Evolutionary conservation across 805 yeast genomes (phyloP).

Genomic region (Candida mattraensis): DNA sequence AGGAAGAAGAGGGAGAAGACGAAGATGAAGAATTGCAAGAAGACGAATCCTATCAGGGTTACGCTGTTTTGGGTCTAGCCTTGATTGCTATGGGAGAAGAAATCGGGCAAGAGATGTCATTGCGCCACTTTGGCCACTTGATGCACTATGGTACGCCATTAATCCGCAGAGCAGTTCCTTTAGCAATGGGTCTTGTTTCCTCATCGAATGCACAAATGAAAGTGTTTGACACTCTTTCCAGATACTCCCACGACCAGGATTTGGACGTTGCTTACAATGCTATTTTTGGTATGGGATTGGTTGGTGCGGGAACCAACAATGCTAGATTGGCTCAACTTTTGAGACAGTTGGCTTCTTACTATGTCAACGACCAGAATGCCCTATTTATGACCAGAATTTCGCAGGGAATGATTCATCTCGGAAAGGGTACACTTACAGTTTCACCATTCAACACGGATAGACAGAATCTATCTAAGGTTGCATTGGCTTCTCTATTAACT

Average conservation of each 20-base stretch:
- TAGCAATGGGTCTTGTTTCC: slow-evolving; percentile 96
- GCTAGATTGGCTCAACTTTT: slow-evolving; percentile 95
- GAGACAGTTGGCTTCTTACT: slow-evolving; percentile 92
- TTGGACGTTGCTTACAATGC: slow-evolving; percentile 93
- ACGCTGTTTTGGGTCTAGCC: slow-evolving; percentile 93
- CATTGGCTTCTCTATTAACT: slow-evolving; percentile 86
- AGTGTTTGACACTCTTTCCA: slow-evolving; percentile 91
- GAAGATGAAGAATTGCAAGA: slow-evolving; percentile 37
- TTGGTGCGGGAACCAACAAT: slow-evolving; percentile 98
- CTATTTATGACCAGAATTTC: slow-evolving; percentile 91
- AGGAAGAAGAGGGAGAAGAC: slow-evolving; percentile 32
- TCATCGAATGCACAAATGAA: slow-evolving; percentile 95
- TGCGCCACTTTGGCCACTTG: slow-evolving; percentile 95
- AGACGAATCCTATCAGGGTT: slow-evolving; percentile 70
- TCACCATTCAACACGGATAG: slow-evolving; percentile 90
- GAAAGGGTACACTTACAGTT: slow-evolving; percentile 91
- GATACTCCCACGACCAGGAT: slow-evolving; percentile 95
- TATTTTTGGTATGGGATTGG: slow-evolving; percentile 94
- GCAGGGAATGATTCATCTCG: slow-evolving; percentile 91
- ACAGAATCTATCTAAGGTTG: slow-evolving; percentile 79
- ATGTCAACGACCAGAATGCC: slow-evolving; percentile 85
- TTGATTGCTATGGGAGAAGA: slow-evolving; percentile 96
- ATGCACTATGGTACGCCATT: slow-evolving; percentile 96
- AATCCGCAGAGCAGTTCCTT: slow-evolving; percentile 90
- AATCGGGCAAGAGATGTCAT: slow-evolving; percentile 95